A percentile compares a stretch with the other conserved stretches of the same genome.
Evolutionary conservation across 352 stramenopile species (phyloP).

Genomic region (Phytophthora ramorum): DNA sequence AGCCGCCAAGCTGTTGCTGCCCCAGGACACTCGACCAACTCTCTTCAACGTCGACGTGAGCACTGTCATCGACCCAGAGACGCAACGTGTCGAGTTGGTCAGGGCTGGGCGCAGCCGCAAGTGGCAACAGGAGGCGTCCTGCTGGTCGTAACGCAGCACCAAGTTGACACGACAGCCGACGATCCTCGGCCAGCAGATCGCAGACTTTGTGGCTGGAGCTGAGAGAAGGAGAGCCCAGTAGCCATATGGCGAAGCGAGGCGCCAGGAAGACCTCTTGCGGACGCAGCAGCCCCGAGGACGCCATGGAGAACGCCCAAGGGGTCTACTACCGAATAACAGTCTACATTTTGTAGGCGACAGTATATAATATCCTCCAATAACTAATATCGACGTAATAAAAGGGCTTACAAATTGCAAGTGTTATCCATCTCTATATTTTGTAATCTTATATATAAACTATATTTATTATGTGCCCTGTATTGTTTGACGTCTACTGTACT

Average conservation of each 20-base stretch:
- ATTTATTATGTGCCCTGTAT: too few species aligned
- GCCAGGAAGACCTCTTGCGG: slow-evolving; percentile 23
- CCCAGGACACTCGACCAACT: slow-evolving; percentile 20
- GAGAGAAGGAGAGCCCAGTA: slow-evolving; percentile 13
- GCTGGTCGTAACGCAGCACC: slow-evolving; percentile 27
- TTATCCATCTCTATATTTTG: too few species aligned
- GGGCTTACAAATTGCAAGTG: too few species aligned
- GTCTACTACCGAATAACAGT: not conserved
- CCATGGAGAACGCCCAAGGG: not conserved
- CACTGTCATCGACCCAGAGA: slow-evolving; percentile 29
- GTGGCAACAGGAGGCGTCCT: slow-evolving; percentile 41
- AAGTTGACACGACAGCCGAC: slow-evolving; percentile 25
- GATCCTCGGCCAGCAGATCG: slow-evolving; percentile 35
- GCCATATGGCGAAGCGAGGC: slow-evolving; percentile 49
- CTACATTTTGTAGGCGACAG: too few species aligned
- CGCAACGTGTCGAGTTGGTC: slow-evolving; percentile 15
- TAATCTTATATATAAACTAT: too few species aligned
- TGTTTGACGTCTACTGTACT: too few species aligned
- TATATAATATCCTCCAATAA: too few species aligned
- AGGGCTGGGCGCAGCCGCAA: slow-evolving; percentile 18
- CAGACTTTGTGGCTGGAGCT: slow-evolving; percentile 21
- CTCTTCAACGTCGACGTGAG: slow-evolving; percentile 6
- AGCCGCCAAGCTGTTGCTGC: slow-evolving; percentile 14
- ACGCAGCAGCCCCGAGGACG: slow-evolving; percentile 1
- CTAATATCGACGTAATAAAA: too few species aligned